Percentiles rank a stretch among this genome's conserved stretches.
Conservation (phyloP, 2,329 filamentous ascomycete genomes). For the Dichotomopilus funicola region DNA sequence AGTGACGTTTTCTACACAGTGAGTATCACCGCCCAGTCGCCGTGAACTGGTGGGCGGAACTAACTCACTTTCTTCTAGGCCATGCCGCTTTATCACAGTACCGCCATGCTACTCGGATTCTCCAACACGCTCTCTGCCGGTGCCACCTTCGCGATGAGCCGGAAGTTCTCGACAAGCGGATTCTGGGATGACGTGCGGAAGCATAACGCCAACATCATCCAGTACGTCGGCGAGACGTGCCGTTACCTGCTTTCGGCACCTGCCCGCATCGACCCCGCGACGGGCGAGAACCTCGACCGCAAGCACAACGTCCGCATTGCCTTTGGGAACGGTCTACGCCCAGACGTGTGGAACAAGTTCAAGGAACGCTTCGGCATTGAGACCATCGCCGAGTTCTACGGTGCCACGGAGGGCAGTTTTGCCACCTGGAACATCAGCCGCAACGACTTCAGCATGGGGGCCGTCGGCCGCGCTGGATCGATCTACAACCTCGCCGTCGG, state of each 20-base stretch:
- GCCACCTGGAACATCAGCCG: constrained; percentile 66
- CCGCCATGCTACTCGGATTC: constrained; percentile 66
- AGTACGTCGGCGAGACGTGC: constrained; percentile 84
- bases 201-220: constrained; percentile 65
- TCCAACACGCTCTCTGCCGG: constrained; percentile 52
- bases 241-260: constrained; percentile 71
- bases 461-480: constrained; percentile 66
- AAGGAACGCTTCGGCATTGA: constrained; percentile 73
- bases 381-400: constrained; percentile 74
- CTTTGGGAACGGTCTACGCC: constrained; percentile 78
- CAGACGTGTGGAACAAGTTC: constrained; percentile 79
- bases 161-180: constrained; percentile 67
- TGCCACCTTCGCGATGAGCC: constrained; percentile 63
- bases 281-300: constrained; percentile 62
- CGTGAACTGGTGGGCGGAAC: not conserved
- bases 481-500: constrained; percentile 52
- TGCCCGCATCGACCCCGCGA: constrained; percentile 53
- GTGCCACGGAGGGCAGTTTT: constrained; percentile 64
- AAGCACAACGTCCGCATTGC: constrained; percentile 67
- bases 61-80: constrained; percentile 42
- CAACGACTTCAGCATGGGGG: constrained; percentile 68
- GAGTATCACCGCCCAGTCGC: constrained; percentile 24
- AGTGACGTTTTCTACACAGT: constrained; percentile 71
- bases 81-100: constrained; percentile 87
- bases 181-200: constrained; percentile 75